These are phyloP conservation scores for Scheffersomyces lignicola DNA, from an alignment of 1,139 yeast species.

Conservation along the genomic window DNA sequence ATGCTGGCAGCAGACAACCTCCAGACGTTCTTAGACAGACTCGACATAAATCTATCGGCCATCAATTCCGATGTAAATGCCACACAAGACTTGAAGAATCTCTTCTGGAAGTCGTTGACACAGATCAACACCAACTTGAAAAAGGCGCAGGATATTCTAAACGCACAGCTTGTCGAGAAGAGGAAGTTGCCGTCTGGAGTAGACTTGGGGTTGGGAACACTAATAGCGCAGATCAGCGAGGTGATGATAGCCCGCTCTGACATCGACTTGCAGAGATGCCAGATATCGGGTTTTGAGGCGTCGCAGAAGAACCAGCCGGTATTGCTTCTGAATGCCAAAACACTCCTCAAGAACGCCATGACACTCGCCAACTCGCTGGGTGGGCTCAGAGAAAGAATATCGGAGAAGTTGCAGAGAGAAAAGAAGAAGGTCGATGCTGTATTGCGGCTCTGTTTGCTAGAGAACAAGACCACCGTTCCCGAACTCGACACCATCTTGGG, in stretches of 20 bases:
- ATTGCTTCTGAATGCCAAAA: slow-evolving; percentile 38
- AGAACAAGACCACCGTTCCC: slow-evolving; percentile 29
- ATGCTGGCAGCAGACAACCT: slow-evolving; percentile 45
- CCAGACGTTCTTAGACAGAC: slow-evolving; percentile 42
- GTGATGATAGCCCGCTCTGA: slow-evolving; percentile 52
- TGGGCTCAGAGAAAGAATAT: slow-evolving; percentile 49
- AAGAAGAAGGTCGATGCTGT: slow-evolving; percentile 48
- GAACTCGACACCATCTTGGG: slow-evolving; percentile 44
- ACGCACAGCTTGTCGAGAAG: slow-evolving; percentile 15
- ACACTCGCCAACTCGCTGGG: slow-evolving; percentile 47
- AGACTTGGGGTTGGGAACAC: slow-evolving; percentile 31
- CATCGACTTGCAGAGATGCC: slow-evolving; percentile 51
- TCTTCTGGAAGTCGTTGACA: slow-evolving; percentile 41
- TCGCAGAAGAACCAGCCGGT: slow-evolving; percentile 29
- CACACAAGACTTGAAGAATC: slow-evolving; percentile 5
- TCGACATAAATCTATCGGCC: slow-evolving; percentile 21
- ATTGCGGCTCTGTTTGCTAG: slow-evolving; percentile 46
- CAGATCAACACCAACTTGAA: slow-evolving; percentile 39
- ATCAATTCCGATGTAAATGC: slow-evolving; percentile 13
- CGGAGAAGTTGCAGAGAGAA: slow-evolving; percentile 43
- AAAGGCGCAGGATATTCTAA: slow-evolving; percentile 37
- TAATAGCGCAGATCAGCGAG: slow-evolving; percentile 43
- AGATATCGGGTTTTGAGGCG: slow-evolving; percentile 25
- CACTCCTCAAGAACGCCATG: slow-evolving; percentile 48
- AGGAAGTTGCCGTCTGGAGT: slow-evolving; percentile 18